A percentile compares a stretch with the other conserved stretches of the same genome.
These are phyloP conservation scores for Trypanosoma brucei DNA, from an alignment of 208 protist species.

Conservation along the genomic window DNA sequence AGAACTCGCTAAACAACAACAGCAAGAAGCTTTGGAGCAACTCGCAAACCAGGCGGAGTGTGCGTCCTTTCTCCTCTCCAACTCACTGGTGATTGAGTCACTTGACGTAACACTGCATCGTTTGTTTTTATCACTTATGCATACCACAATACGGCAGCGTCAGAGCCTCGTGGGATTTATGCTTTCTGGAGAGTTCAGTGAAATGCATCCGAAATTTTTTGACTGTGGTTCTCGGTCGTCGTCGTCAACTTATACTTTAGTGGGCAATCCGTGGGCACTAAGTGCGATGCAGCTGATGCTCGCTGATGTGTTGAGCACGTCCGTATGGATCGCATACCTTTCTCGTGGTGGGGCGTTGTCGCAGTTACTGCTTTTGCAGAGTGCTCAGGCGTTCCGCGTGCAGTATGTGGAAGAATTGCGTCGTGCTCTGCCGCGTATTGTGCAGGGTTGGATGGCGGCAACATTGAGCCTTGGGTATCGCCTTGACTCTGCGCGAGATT, in stretches of 20 bases:
- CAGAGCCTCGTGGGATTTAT: slow-evolving; percentile 44
- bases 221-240: slow-evolving; percentile 1
- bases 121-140: slow-evolving; percentile 45
- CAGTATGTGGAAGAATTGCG: slow-evolving; percentile 68
- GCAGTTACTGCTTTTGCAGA: slow-evolving; percentile 41
- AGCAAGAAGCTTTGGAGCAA: slow-evolving; percentile 4
- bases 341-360: slow-evolving; percentile 52
- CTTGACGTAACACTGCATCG: slow-evolving; percentile 53
- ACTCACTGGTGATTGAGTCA: slow-evolving; percentile 64
- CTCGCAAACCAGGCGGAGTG: slow-evolving; percentile 35
- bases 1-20: slow-evolving; percentile 9
- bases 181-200: slow-evolving; percentile 31
- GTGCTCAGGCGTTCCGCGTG: slow-evolving; percentile 46
- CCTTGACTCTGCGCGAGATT: slow-evolving; percentile 22
- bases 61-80: slow-evolving; percentile 51
- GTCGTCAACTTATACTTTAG: slow-evolving; percentile 2
- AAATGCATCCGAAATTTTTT: slow-evolving; percentile 38
- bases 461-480: slow-evolving; percentile 42
- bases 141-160: slow-evolving; percentile 35
- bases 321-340: slow-evolving; percentile 68
- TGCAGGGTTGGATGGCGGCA: slow-evolving; percentile 71
- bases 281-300: slow-evolving; percentile 52
- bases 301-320: slow-evolving; percentile 62
- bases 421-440: slow-evolving; percentile 39
- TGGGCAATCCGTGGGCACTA: slow-evolving; percentile 51